Evolutionary conservation across 371 early-diverging fungal genomes (phyloP).

Genomic region (Choanephora cucurbitarum): DNA sequence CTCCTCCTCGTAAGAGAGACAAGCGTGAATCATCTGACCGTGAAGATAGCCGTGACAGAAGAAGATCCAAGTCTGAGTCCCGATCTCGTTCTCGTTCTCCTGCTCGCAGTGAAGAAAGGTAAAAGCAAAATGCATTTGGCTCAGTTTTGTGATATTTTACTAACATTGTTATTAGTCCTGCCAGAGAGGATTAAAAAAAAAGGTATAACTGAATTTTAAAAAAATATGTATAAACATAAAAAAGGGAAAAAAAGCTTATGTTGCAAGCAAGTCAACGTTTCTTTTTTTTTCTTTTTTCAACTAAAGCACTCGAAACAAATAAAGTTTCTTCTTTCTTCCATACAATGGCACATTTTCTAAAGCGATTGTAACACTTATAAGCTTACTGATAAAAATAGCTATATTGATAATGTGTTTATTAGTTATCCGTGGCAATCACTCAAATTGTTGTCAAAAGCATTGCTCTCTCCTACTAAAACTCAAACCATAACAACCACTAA

Average conservation of each 20-base stretch:
- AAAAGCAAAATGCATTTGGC: conserved; percentile 8
- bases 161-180: conserved; percentile 16
- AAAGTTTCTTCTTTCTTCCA: conserved; percentile 5
- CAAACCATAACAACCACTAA: background rate
- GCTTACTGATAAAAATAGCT: background rate
- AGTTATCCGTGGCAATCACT: conserved; percentile 21
- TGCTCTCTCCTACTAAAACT: background rate
- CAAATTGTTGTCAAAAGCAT: conserved; percentile 6
- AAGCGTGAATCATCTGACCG: conserved; percentile 20
- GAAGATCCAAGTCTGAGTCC: conserved; percentile 26
- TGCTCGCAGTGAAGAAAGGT: conserved; percentile 32
- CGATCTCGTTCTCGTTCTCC: conserved; percentile 26
- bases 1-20: conserved; percentile 40
- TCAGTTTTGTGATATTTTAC: background rate
- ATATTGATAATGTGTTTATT: background rate
- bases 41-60: conserved; percentile 22
- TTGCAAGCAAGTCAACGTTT: background rate
- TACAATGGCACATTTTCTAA: conserved; percentile 18
- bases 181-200: conserved; percentile 25
- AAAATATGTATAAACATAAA: background rate
- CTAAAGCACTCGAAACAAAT: background rate
- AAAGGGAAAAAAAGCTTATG: background rate
- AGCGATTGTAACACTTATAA: conserved; percentile 18
- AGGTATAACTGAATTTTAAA: background rate
- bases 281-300: conserved; percentile 8